A percentile compares a stretch with the other conserved stretches of the same genome.
Conservation (phyloP, 192 early-diverging fungal genomes). For the Coemansia sp. region DNA sequence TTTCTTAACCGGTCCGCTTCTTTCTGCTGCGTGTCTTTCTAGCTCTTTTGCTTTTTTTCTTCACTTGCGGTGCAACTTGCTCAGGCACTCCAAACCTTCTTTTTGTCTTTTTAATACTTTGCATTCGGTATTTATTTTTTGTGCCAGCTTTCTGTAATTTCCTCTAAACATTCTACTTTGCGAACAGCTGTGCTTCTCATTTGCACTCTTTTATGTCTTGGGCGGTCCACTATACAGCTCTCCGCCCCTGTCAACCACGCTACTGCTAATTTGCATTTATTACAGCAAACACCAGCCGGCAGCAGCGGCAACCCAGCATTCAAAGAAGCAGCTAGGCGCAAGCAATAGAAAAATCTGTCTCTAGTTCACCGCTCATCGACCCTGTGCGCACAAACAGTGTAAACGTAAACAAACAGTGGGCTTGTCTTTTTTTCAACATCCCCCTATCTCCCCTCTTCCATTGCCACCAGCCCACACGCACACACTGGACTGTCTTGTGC, state of each 20-base stretch:
- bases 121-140: slow-evolving; percentile 5
- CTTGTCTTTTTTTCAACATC: neutral
- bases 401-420: neutral
- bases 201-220: neutral
- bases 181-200: slow-evolving; percentile 1
- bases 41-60: neutral
- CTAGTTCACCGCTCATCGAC: neutral
- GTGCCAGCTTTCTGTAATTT: neutral
- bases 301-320: neutral
- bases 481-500: neutral
- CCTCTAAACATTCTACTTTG: neutral
- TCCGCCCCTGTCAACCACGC: neutral
- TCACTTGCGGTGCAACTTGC: neutral
- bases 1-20: neutral
- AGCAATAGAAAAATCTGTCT: neutral
- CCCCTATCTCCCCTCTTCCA: neutral
- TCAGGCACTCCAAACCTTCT: neutral
- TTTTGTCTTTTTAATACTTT: slow-evolving; percentile 5
- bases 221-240: neutral
- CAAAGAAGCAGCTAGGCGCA: neutral
- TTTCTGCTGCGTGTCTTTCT: neutral
- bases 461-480: neutral
- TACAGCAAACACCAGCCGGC: neutral
- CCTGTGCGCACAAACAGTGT: slow-evolving; percentile 2
- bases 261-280: neutral